Evolutionary conservation across 352 stramenopile genomes (phyloP).

Genomic region (Globisporangium mamillatum): DNA sequence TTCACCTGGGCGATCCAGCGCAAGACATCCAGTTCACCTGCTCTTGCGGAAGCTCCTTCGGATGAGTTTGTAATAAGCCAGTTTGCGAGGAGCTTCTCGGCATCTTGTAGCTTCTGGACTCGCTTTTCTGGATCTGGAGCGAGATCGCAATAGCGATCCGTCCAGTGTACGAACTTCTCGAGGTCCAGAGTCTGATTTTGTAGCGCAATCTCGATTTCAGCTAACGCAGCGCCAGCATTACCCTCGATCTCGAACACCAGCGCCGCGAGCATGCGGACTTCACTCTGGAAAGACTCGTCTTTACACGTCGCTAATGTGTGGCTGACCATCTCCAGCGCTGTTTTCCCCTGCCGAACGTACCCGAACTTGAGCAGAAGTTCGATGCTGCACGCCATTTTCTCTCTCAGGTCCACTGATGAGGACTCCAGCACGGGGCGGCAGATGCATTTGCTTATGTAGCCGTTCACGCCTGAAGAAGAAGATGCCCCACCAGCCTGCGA

Average conservation of each 20-base stretch:
- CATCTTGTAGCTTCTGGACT: constrained; percentile 15
- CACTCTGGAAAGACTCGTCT: background rate
- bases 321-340: constrained; percentile 38
- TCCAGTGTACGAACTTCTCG: constrained; percentile 32
- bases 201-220: constrained; percentile 22
- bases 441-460: constrained; percentile 9
- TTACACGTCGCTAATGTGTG: constrained; percentile 12
- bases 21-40: constrained; percentile 21
- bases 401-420: constrained; percentile 17
- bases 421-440: constrained; percentile 12
- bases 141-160: constrained; percentile 26
- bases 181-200: constrained; percentile 24
- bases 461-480: background rate
- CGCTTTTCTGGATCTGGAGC: constrained; percentile 14
- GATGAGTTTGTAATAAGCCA: constrained; percentile 6
- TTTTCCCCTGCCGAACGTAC: constrained; percentile 58
- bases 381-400: constrained; percentile 31
- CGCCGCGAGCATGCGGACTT: constrained; percentile 17
- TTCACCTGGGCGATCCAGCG: constrained; percentile 30
- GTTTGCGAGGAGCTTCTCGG: constrained; percentile 25
- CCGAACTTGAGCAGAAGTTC: constrained; percentile 46
- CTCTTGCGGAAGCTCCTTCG: background rate
- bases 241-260: constrained; percentile 42
- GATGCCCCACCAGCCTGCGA: background rate
- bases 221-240: constrained; percentile 18